phyloP scores from a whole-genome alignment of 176 grass and related monocot genomes.

The Alopecurus myosuroides region DNA sequence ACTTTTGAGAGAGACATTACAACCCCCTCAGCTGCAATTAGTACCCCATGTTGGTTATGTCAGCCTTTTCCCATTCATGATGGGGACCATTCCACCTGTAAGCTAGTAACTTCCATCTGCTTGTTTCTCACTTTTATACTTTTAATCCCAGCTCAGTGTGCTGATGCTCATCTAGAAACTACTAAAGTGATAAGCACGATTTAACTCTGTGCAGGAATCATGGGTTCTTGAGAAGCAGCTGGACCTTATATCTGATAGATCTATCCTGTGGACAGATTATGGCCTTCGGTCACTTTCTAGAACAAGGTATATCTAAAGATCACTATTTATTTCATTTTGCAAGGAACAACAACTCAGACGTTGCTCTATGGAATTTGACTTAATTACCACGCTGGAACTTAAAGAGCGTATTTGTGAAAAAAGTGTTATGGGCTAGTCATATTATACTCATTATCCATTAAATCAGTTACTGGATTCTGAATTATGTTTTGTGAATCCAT shows the following conservation, averaged over 20 bases:
- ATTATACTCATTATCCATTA: not conserved
- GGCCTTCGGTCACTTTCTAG: slow-evolving; percentile 87
- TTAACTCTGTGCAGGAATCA: slow-evolving; percentile 49
- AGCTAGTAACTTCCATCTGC: slow-evolving; percentile 19
- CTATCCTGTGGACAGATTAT: slow-evolving; percentile 91
- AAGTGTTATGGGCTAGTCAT: not conserved
- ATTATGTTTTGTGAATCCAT: not conserved
- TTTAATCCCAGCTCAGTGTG: not conserved
- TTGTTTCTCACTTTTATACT: slow-evolving; percentile 9
- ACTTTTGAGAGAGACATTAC: slow-evolving; percentile 73
- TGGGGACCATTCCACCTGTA: slow-evolving; percentile 91
- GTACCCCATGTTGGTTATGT: slow-evolving; percentile 98
- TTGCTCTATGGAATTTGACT: not conserved
- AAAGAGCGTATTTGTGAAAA: not conserved
- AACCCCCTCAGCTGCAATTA: slow-evolving; percentile 60
- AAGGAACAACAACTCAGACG: not conserved
- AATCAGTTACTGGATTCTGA: slow-evolving; percentile 5
- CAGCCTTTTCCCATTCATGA: slow-evolving; percentile 96
- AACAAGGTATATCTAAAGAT: slow-evolving; percentile 53
- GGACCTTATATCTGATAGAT: slow-evolving; percentile 75
- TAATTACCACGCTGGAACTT: not conserved
- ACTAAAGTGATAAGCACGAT: not conserved
- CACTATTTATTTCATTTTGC: not conserved
- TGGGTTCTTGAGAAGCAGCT: slow-evolving; percentile 91
- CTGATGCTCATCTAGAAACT: not conserved